Base-by-base conservation (phyloP, 257 asterid genomes). In the Haberlea rhodopensis region DNA sequence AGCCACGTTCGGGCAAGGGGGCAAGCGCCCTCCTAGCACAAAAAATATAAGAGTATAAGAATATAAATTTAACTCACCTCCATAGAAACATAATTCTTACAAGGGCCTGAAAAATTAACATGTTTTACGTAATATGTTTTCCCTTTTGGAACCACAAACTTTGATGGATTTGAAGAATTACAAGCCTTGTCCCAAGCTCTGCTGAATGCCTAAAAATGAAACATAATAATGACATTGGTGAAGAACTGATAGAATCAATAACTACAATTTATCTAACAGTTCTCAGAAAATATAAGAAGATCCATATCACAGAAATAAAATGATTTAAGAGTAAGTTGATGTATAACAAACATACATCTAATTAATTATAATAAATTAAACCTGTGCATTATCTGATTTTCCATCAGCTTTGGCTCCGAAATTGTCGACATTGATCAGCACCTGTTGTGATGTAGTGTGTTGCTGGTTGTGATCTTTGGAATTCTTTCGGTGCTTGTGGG, bases 331-430 rank as follows among this genome's bases (percentile, higher is more conserved):
- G n/a, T n/a, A n/a, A n/a, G n/a, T n/a, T n/a, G n/a, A n/a, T n/a
- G n/a, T n/a, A n/a, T n/a, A n/a, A n/a, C n/a, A n/a, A n/a, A n/a
- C n/a, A n/a, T n/a, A n/a, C n/a, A n/a, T n/a, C n/a, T n/a, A n/a
- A n/a, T n/a, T n/a, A n/a, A n/a, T n/a, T n/a, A n/a, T n/a, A n/a
- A n/a, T n/a, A n/a, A n/a, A n/a, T n/a, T n/a, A n/a, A 76, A 87
- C 98, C 96, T 75, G 62, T n/a, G 81, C 76, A 76, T 87, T 88
- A 72, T 92, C 94, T 19, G 79, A 57, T 32, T 60, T 54, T 20
- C 81, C 88, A 19, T 89, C 88, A 11, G 84, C 87, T 73, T 70
- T 84, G 66, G 99, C 96, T 74, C 99, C 96, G 68, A 84, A 92
- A 62, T 48, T 66, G 22, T 87, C 87, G 21, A 87, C 79, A 74